Evolutionary conservation across 352 stramenopile genomes (phyloP).

Genomic region (Phytopythium vexans): DNA sequence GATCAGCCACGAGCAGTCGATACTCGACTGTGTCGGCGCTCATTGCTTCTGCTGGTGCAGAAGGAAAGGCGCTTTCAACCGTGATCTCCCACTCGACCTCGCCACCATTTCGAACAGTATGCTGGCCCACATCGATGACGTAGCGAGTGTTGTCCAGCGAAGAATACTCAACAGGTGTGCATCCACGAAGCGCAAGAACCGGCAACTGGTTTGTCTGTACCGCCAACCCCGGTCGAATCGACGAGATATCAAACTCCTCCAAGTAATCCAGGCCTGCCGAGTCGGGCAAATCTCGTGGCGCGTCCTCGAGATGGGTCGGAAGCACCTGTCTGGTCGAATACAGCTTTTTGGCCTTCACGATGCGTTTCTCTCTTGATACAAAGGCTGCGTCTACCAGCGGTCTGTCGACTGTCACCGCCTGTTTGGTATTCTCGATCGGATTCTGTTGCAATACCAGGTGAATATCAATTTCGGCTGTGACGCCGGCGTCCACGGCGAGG

Average conservation of each 20-base stretch:
- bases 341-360: constrained; percentile 44
- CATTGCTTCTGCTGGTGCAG: constrained; percentile 19
- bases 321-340: constrained; percentile 22
- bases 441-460: constrained; percentile 68
- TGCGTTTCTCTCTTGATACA: constrained; percentile 52
- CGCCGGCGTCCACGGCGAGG: constrained; percentile 39
- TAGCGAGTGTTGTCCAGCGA: constrained; percentile 79
- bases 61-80: constrained; percentile 70
- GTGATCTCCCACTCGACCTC: constrained; percentile 90
- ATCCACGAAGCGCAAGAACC: constrained; percentile 69
- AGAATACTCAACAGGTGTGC: constrained; percentile 80
- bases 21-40: constrained; percentile 59
- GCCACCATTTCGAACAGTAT: constrained; percentile 83
- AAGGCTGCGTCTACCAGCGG: constrained; percentile 59
- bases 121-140: constrained; percentile 84
- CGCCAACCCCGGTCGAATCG: constrained; percentile 42
- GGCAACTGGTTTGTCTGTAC: constrained; percentile 47
- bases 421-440: constrained; percentile 27
- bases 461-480: constrained; percentile 65
- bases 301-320: constrained; percentile 37
- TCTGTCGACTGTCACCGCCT: constrained; percentile 29
- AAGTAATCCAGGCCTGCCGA: constrained; percentile 64
- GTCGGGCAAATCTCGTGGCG: constrained; percentile 36
- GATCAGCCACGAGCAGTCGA: constrained; percentile 68
- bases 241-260: constrained; percentile 71